These are phyloP conservation scores for Kalmusia sp. DNA, from an alignment of 2,329 filamentous ascomycete genomes.

Conservation along the genomic window DNA sequence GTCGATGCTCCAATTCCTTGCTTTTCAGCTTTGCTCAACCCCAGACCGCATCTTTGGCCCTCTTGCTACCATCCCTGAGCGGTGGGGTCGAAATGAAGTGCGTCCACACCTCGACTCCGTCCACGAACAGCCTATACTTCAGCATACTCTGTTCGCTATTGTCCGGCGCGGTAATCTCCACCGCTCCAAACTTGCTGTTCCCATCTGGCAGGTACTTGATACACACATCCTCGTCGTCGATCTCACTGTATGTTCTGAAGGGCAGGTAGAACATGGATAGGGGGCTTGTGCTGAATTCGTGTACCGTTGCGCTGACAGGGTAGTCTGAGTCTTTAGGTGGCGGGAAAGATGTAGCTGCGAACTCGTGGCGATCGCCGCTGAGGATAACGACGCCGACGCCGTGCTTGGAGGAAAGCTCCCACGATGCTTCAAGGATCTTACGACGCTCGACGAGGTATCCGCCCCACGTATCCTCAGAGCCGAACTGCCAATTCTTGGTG, in stretches of 20 bases:
- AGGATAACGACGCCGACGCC: conserved; percentile 82
- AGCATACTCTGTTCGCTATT: conserved; percentile 74
- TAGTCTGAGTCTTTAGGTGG: conserved; percentile 66
- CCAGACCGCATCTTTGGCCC: conserved; percentile 56
- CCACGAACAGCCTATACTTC: conserved; percentile 81
- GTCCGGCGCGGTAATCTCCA: conserved; percentile 76
- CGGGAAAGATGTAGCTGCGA: conserved; percentile 82
- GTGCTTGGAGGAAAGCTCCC: conserved; percentile 75
- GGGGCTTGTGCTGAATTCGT: conserved; percentile 92
- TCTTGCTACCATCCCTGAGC: conserved; percentile 45
- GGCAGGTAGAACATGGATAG: conserved; percentile 95
- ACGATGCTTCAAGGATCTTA: conserved; percentile 86
- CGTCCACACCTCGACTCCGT: conserved; percentile 81
- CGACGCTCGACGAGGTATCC: conserved; percentile 85
- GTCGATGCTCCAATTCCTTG: no score
- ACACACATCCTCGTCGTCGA: conserved; percentile 80
- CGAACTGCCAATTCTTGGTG: conserved; percentile 96
- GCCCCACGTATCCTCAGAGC: conserved; percentile 90
- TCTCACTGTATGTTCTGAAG: conserved; percentile 80
- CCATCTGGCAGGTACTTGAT: conserved; percentile 88
- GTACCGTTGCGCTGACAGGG: conserved; percentile 62
- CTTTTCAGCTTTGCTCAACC: conserved; percentile 28
- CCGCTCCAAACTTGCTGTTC: conserved; percentile 85
- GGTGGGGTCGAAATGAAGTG: conserved; percentile 55
- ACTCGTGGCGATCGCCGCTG: conserved; percentile 95